A percentile compares a stretch with the other conserved stretches of the same genome.
phyloP scores from a whole-genome alignment of 2,329 filamentous ascomycete species.

The Sporothrix globosa region DNA sequence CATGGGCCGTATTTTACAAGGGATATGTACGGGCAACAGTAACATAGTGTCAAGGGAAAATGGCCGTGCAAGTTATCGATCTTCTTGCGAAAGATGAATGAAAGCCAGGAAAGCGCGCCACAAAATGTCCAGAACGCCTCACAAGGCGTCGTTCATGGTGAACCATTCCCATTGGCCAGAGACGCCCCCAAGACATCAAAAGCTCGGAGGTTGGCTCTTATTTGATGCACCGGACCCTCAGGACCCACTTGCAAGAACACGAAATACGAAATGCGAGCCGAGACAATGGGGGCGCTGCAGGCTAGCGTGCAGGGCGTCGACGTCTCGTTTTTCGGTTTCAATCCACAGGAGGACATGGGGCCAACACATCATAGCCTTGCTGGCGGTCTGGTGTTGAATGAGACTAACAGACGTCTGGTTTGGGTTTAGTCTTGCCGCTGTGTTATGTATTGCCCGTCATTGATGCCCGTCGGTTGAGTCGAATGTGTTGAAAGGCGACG shows the following conservation, averaged over 20 bases:
- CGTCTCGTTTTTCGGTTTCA: background rate
- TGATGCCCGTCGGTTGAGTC: background rate
- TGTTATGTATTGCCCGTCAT: background rate
- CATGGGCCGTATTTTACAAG: too few relatives aligned
- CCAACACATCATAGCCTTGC: too few relatives aligned
- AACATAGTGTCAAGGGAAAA: too few relatives aligned
- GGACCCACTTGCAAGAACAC: background rate
- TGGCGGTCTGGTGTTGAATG: too few relatives aligned
- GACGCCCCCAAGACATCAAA: background rate
- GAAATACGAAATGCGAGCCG: slow-evolving; percentile 9
- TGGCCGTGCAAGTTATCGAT: too few relatives aligned
- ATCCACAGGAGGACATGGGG: too few relatives aligned
- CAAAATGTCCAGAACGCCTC: background rate
- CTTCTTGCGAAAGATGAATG: too few relatives aligned
- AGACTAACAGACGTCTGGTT: background rate
- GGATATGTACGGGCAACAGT: too few relatives aligned
- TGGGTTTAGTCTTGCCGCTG: background rate
- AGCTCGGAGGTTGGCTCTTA: background rate
- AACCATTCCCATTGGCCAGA: background rate
- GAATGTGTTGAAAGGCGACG: background rate
- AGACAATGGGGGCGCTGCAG: too few relatives aligned
- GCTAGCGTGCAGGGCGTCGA: background rate
- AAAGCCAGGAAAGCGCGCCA: too few relatives aligned
- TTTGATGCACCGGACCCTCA: background rate
- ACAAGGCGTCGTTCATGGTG: background rate